Conservation (phyloP, 768 basidiomycete species). For the Termitomyces sp. region DNA sequence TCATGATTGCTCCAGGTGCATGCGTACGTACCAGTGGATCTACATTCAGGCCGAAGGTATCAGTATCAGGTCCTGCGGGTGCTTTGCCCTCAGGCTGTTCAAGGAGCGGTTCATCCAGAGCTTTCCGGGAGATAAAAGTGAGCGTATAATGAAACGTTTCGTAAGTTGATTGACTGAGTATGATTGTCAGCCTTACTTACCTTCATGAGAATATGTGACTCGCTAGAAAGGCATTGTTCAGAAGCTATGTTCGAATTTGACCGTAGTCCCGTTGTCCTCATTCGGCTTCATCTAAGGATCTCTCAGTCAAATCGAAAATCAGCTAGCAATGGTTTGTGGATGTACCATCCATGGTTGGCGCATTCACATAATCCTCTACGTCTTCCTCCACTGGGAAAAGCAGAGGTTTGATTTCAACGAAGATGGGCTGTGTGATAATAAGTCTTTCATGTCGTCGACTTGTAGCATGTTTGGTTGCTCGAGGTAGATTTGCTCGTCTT, state of each 20-base stretch:
- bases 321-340: not conserved
- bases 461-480: not conserved
- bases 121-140: not conserved
- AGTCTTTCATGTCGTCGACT: not conserved
- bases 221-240: too few species aligned
- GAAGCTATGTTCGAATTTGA: too few species aligned
- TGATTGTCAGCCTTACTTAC: too few species aligned
- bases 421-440: not conserved
- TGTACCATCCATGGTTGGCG: not conserved
- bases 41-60: not conserved
- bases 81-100: not conserved
- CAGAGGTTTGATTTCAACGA: constrained; percentile 6
- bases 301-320: not conserved
- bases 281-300: not conserved
- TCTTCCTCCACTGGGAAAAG: not conserved
- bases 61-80: not conserved
- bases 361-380: not conserved
- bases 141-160: not conserved
- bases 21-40: not conserved
- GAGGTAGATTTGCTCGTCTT: not conserved
- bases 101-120: not conserved
- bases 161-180: not conserved
- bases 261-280: not conserved
- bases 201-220: too few species aligned
- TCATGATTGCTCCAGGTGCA: too few species aligned